These are phyloP conservation scores for Colletotrichum aenigma DNA, from an alignment of 2,329 filamentous ascomycete species.

Conservation along the genomic window DNA sequence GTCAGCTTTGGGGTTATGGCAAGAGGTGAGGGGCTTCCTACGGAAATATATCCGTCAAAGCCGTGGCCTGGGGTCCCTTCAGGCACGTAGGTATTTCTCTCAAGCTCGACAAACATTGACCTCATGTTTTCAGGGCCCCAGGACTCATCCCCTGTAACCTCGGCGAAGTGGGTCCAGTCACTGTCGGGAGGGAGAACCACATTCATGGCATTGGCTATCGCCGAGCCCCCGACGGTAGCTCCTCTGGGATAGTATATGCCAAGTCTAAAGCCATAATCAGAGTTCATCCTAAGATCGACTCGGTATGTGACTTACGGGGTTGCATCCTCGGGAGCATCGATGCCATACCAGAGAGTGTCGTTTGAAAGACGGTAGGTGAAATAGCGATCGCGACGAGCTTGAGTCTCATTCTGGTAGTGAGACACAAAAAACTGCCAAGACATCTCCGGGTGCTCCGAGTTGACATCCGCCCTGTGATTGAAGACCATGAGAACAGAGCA, in stretches of 20 bases:
- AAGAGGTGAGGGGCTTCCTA: background rate
- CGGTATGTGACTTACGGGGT: constrained; percentile 5
- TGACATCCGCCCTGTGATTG: background rate
- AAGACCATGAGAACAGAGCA: background rate
- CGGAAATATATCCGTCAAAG: constrained; percentile 49
- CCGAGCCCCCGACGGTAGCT: constrained; percentile 31
- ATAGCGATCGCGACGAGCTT: constrained; percentile 17
- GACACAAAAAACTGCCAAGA: constrained; percentile 24
- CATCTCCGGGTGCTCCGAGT: background rate
- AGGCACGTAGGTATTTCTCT: constrained; percentile 49
- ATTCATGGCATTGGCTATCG: constrained; percentile 44
- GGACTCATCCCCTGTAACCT: constrained; percentile 53
- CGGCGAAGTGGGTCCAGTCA: constrained; percentile 53
- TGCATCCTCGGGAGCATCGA: constrained; percentile 21
- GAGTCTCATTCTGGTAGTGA: constrained; percentile 22
- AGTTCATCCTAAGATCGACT: background rate
- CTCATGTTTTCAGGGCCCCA: constrained; percentile 56
- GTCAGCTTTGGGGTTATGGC: background rate
- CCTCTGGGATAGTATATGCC: constrained; percentile 30
- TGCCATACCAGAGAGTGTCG: constrained; percentile 19
- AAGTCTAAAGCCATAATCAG: background rate
- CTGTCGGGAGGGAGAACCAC: constrained; percentile 52
- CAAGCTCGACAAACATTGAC: constrained; percentile 49
- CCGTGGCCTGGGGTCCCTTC: constrained; percentile 46
- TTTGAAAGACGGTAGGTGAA: constrained; percentile 19